Base-by-base conservation (phyloP, 2,329 filamentous ascomycete genomes). In the Xylaria sp. region DNA sequence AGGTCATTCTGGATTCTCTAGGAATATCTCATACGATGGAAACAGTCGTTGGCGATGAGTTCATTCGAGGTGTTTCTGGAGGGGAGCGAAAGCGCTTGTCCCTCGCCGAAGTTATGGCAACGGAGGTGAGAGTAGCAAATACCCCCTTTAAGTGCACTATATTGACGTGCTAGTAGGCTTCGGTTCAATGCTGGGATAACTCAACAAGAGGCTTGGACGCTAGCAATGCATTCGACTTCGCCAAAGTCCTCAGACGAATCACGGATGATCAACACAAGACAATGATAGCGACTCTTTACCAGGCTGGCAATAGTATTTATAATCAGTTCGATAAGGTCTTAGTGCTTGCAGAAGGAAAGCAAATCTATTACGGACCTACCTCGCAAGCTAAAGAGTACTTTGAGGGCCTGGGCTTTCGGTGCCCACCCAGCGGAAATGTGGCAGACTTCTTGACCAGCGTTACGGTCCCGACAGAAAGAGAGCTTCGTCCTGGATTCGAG, bases 391-490 rank as follows among this genome's bases (percentile, higher is more conserved):
- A 88, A 75, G 79, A 84, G 33, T 94, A 92, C 76, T 94, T 94
- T 71, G 80, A 89, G 57, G 81, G 87, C n/a, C 83, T 94, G 43
- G 92, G 92, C 0, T 94, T 94, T 73, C 83, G 88, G 18, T 93
- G 91, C 75, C 91, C 92, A 0, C 85, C 89, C 25, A 86, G 92
- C 15, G 89, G 90, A 86, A 94, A 91, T 0, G 90, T 90, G 0
- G 89, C 83, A 20, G 92, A 95, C 78, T 95, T 94, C 79, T 80
- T 94, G 41, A 94, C 92, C 0, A 93, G 91, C 1, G 90, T 94
- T 75, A 93, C 89, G 8, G 87, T 88, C 52, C 82, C 85, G 1
- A 82, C 88, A 64, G 89, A 90, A 68, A 83, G 90, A 39, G 81
- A 86, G 39, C 78, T 89, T 20, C 84, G 83, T 49, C 77, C 84